Evolutionary conservation across 257 asterid species (phyloP), one percentile per base, ranked within the genome.

Genomic region (Petrea volubilis): DNA sequence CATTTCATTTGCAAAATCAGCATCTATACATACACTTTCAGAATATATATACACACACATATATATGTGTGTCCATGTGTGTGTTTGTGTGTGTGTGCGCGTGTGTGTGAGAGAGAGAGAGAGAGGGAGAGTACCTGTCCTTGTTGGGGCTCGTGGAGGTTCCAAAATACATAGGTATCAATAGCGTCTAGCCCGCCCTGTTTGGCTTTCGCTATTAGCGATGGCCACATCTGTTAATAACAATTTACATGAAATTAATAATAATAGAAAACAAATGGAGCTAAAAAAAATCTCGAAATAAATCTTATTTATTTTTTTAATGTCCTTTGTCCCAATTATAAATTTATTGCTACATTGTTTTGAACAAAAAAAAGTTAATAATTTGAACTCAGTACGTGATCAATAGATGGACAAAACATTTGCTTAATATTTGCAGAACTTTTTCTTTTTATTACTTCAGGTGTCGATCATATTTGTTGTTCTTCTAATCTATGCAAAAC

Each of bases 141-240:
- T 5, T 70, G 87, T 59, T 76, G 79, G 36, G 94, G 92, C 67
- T 93, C 98, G 31, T 93, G 97, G 7, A 91, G 77, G 74, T 91
- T 85, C 98, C 97, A 93, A 74, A 93, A 93, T 2, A 87, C 94
- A 27, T 93, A 93, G 1, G 98, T 93, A 53, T 86, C 92, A 43
- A 93, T 93, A 3, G 82, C 89, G 59, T 87, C 85, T 0, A 93
- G 27, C 40, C 98, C 98, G 2, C 98, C 98, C 9, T 4, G 29
- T 78, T 87, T 93, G 58, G 94, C 96, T 76, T 93, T 82, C 14
- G 85, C 70, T 72, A 93, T 93, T 36, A 93, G 40, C 49, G 89
- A 69, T 11, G 92, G 73, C 98, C 98, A 93, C 97, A 87, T 93
- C 98, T 93, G 81, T 17, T 24, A 49, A 24, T n/a, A 58, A 47